phyloP scores from a whole-genome alignment of 306 rosid genomes.

The Pyrus betulifolia region DNA sequence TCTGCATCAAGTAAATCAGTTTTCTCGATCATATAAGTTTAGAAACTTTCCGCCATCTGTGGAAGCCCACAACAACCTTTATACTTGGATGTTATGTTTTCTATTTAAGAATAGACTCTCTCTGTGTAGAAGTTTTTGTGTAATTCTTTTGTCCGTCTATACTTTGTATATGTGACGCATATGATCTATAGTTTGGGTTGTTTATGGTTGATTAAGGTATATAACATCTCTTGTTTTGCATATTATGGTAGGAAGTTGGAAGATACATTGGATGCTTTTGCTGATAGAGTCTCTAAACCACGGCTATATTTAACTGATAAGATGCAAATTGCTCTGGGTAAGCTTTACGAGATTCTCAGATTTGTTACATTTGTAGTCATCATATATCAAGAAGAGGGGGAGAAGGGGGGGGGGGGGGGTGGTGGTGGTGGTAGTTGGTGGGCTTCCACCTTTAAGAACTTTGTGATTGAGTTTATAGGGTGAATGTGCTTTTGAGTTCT shows the following conservation, averaged over 20 bases:
- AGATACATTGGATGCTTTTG: constrained; percentile 73
- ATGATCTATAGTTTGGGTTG: not conserved
- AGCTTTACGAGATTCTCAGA: constrained; percentile 19
- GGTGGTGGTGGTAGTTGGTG: not conserved
- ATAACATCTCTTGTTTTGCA: constrained; percentile 8
- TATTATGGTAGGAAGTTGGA: constrained; percentile 64
- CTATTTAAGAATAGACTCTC: not conserved
- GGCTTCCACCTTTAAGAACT: not conserved
- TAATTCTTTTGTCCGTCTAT: not conserved
- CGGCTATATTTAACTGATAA: constrained; percentile 75
- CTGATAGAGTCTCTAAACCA: constrained; percentile 87
- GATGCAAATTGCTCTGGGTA: constrained; percentile 91
- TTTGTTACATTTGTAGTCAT: not conserved
- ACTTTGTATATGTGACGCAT: not conserved
- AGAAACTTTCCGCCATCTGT: not conserved
- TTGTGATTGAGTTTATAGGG: not conserved
- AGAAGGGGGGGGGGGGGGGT: not conserved
- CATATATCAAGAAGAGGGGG: not conserved
- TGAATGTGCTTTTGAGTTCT: not conserved
- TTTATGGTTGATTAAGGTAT: not conserved
- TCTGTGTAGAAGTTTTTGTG: too few relatives aligned
- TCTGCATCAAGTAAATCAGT: not conserved
- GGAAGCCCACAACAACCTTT: not conserved
- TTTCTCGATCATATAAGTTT: not conserved
- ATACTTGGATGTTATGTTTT: not conserved